A percentile compares a stretch with the other conserved stretches of the same genome.
phyloP scores from a whole-genome alignment of 768 basidiomycete species.

The Serendipita sp. region DNA sequence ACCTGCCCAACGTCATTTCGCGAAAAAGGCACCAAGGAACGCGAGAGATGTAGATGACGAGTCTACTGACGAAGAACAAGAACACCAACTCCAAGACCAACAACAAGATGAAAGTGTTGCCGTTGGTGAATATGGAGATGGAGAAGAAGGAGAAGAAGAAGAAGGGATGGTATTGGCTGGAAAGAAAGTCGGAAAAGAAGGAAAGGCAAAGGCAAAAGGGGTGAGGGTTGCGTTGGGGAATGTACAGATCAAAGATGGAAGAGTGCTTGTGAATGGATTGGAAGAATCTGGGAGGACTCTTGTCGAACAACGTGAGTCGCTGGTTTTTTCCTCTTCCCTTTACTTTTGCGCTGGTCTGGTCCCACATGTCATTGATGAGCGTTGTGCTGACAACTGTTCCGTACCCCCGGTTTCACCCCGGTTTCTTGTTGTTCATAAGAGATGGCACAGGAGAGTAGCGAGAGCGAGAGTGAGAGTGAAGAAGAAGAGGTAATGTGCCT shows the following conservation, averaged over 20 bases:
- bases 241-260: conserved; percentile 64
- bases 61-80: conserved; percentile 26
- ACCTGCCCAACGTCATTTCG: conserved; percentile 78
- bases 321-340: conserved; percentile 8
- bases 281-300: conserved; percentile 64
- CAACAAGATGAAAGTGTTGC: conserved; percentile 27
- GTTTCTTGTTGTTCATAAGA: conserved; percentile 30
- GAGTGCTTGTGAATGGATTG: conserved; percentile 61
- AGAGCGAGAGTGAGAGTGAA: conserved; percentile 18
- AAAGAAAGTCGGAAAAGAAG: too few relatives aligned
- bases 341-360: conserved; percentile 13
- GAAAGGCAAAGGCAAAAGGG: conserved; percentile 20
- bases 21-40: conserved; percentile 74
- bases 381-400: conserved; percentile 9
- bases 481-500: conserved; percentile 14
- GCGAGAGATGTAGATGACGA: conserved; percentile 43
- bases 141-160: conserved; percentile 26
- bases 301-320: conserved; percentile 31
- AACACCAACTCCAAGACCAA: conserved; percentile 29
- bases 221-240: conserved; percentile 66
- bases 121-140: conserved; percentile 37
- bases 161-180: conserved; percentile 19
- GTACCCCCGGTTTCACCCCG: not conserved
- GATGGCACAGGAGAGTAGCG: conserved; percentile 28
- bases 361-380: not conserved